Percentiles rank a stretch among this genome's conserved stretches.
phyloP scores from a whole-genome alignment of 345 rosid genomes.

The Turnera subulata region DNA sequence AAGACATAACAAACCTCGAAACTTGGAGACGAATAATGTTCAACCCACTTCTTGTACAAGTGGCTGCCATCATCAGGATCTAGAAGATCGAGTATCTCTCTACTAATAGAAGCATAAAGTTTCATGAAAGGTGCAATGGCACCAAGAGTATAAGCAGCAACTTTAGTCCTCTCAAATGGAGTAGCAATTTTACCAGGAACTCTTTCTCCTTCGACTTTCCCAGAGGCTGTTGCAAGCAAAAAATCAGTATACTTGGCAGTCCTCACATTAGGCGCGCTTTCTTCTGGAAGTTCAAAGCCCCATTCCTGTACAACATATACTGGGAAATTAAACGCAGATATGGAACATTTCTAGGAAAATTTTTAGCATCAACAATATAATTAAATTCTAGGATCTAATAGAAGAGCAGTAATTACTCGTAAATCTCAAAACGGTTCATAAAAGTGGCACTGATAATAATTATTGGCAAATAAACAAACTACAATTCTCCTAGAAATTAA shows the following conservation, averaged over 20 bases:
- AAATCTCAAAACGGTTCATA: background rate
- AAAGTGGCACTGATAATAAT: background rate
- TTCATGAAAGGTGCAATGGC: slow-evolving; percentile 98
- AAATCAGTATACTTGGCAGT: slow-evolving; percentile 78
- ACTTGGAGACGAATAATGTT: slow-evolving; percentile 62
- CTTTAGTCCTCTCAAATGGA: slow-evolving; percentile 93
- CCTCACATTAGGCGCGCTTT: slow-evolving; percentile 50
- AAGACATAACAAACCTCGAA: slow-evolving; percentile 56
- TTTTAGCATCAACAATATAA: background rate
- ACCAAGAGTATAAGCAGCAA: slow-evolving; percentile 94
- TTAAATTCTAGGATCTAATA: background rate
- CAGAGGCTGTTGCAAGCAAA: slow-evolving; percentile 92
- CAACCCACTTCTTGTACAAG: slow-evolving; percentile 87
- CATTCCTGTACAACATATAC: slow-evolving; percentile 57
- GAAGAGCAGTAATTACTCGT: no score
- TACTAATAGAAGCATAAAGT: slow-evolving; percentile 79
- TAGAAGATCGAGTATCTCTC: slow-evolving; percentile 54
- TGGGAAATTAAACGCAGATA: background rate
- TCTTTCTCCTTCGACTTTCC: slow-evolving; percentile 87
- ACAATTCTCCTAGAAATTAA: background rate
- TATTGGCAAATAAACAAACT: background rate
- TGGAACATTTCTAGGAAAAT: background rate
- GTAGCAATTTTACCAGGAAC: slow-evolving; percentile 93
- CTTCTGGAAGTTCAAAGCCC: slow-evolving; percentile 59
- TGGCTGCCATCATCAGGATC: slow-evolving; percentile 45